These are phyloP conservation scores for Chlamydomonas incerta DNA, from an alignment of 139 green algal genomes.

Conservation along the genomic window DNA sequence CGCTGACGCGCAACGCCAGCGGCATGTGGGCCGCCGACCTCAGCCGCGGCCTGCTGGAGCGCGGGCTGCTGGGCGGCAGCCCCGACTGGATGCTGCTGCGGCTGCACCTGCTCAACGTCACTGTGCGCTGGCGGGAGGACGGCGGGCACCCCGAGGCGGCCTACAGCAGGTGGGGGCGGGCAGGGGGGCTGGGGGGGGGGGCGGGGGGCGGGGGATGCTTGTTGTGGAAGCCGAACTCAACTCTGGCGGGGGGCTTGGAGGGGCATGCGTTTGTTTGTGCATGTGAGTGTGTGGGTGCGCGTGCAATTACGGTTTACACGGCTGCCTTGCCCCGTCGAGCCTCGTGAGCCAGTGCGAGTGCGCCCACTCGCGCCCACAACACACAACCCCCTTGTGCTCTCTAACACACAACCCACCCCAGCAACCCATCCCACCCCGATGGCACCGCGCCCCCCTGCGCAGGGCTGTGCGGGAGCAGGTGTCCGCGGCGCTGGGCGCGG, in stretches of 20 bases:
- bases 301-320: too few relatives aligned
- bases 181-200: background rate
- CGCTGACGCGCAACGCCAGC: background rate
- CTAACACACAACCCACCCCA: too few relatives aligned
- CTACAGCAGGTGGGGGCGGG: slow-evolving; percentile 22
- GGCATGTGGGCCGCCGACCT: slow-evolving; percentile 28
- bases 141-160: slow-evolving; percentile 4
- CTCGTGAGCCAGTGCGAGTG: too few relatives aligned
- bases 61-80: background rate
- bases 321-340: too few relatives aligned
- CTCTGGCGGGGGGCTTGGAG: too few relatives aligned
- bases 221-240: too few relatives aligned
- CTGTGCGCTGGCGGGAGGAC: background rate
- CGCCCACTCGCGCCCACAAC: too few relatives aligned
- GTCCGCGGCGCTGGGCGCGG: slow-evolving; percentile 22
- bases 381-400: too few relatives aligned
- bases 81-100: slow-evolving; percentile 5
- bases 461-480: slow-evolving; percentile 32
- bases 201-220: background rate
- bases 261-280: too few relatives aligned
- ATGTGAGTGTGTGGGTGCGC: too few relatives aligned
- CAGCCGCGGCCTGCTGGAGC: background rate
- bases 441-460: background rate
- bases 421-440: too few relatives aligned
- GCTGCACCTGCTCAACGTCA: slow-evolving; percentile 27